Percentiles rank a stretch among this genome's conserved stretches.
Conservation (phyloP, 306 rosid genomes). For the Lithocarpus polystachyus region DNA sequence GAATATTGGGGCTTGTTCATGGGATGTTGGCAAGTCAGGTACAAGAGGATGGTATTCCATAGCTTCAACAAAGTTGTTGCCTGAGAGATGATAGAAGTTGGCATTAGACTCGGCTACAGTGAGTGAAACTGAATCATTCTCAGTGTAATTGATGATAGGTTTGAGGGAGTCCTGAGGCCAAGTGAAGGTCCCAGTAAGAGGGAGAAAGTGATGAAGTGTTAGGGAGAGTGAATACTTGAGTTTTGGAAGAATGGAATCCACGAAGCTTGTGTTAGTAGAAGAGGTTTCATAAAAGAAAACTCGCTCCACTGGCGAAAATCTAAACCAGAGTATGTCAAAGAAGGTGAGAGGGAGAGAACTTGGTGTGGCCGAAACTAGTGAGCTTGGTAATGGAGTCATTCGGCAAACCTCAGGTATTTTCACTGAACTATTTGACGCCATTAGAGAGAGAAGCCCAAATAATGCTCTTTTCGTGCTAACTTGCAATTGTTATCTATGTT, state of each 20-base stretch:
- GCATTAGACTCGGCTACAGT: constrained; percentile 14
- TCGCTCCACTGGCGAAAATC: constrained; percentile 18
- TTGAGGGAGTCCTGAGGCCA: constrained; percentile 22
- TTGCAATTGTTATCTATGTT: no score
- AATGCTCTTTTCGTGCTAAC: no score
- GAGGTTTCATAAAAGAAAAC: constrained; percentile 13
- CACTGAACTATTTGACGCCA: background rate
- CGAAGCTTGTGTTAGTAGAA: background rate
- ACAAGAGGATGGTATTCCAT: constrained; percentile 10
- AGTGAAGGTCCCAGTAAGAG: constrained; percentile 15
- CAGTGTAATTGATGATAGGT: constrained; percentile 5
- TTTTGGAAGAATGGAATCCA: background rate
- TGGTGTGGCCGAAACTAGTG: background rate
- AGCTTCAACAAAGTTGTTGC: background rate
- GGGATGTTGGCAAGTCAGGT: background rate
- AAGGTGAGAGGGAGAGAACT: constrained; percentile 22
- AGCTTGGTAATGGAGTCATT: background rate
- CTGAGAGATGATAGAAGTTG: constrained; percentile 9
- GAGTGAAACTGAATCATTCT: constrained; percentile 20
- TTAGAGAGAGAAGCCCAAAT: no score
- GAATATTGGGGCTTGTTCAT: constrained; percentile 11
- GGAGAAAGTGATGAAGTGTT: constrained; percentile 19
- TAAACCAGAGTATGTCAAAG: constrained; percentile 25
- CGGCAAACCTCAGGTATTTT: constrained; percentile 6
- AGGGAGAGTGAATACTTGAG: constrained; percentile 22